phyloP scores from a whole-genome alignment of 805 yeast species.

The Komagataella pseudopastoris region DNA sequence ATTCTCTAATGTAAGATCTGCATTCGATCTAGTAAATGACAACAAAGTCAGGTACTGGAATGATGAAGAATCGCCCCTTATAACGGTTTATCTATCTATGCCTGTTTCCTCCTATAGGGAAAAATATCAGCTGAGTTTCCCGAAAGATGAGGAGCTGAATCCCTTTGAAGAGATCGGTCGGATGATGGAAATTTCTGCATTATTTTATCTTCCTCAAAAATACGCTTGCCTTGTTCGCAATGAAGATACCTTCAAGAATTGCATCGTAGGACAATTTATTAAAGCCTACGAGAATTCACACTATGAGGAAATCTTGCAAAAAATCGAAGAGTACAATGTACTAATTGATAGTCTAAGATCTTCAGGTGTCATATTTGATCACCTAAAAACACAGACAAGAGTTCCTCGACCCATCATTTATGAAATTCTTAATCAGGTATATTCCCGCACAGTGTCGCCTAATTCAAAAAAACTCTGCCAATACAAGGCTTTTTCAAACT shows the following conservation, averaged over 20 bases:
- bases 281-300: conserved; percentile 18
- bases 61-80: conserved; percentile 12
- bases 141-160: conserved; percentile 43
- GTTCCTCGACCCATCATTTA: conserved; percentile 36
- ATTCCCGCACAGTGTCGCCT: conserved; percentile 70
- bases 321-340: conserved; percentile 30
- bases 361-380: conserved; percentile 2
- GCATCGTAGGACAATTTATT: conserved; percentile 25
- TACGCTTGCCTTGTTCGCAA: conserved; percentile 19
- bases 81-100: conserved; percentile 15
- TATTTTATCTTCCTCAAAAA: conserved; percentile 24
- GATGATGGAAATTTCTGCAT: conserved; percentile 28
- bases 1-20: background rate
- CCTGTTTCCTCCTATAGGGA: conserved; percentile 36
- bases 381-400: conserved; percentile 6
- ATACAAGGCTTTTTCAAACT: conserved; percentile 80
- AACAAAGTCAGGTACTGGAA: conserved; percentile 1
- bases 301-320: conserved; percentile 12
- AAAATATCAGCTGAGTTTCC: conserved; percentile 30
- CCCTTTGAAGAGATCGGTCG: conserved; percentile 52
- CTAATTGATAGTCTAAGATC: conserved; percentile 19
- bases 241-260: conserved; percentile 18
- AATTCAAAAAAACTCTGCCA: conserved; percentile 45
- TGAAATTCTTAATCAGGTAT: conserved; percentile 59
- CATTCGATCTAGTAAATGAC: background rate